A percentile compares a stretch with the other conserved stretches of the same genome.
phyloP scores from a whole-genome alignment of 1,284 basidiomycete genomes.

The Hemileccinum hortonii region DNA sequence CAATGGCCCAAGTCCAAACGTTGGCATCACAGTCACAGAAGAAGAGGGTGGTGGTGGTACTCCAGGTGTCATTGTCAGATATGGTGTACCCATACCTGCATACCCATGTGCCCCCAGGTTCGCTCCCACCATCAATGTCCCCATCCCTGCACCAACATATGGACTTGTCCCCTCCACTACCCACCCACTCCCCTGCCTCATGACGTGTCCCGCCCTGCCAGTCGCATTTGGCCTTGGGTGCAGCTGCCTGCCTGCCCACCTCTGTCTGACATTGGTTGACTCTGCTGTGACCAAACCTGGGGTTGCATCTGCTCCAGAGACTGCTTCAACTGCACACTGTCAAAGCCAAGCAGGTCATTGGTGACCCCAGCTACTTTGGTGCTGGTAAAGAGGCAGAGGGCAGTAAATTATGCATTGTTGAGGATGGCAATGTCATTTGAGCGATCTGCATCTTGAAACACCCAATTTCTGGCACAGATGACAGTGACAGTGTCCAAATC shows the following conservation, averaged over 20 bases:
- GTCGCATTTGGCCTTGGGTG: slow-evolving; percentile 37
- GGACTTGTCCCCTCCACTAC: slow-evolving; percentile 37
- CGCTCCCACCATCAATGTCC: too few relatives aligned
- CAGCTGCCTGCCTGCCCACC: slow-evolving; percentile 48
- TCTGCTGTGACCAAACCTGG: slow-evolving; percentile 64
- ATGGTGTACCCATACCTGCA: too few relatives aligned
- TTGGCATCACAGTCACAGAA: too few relatives aligned
- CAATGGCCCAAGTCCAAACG: too few relatives aligned
- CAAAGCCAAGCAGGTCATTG: slow-evolving; percentile 97
- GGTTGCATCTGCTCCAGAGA: slow-evolving; percentile 58
- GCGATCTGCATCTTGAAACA: slow-evolving; percentile 99
- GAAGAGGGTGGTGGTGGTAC: too few relatives aligned
- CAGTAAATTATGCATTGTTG: slow-evolving; percentile 84
- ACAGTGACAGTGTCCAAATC: slow-evolving; percentile 93
- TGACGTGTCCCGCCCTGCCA: slow-evolving; percentile 20
- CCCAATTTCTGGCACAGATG: slow-evolving; percentile 96
- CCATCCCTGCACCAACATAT: too few relatives aligned
- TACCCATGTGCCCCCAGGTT: too few relatives aligned
- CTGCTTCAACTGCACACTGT: slow-evolving; percentile 77
- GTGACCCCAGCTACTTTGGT: slow-evolving; percentile 97
- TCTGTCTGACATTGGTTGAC: slow-evolving; percentile 50
- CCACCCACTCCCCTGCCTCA: slow-evolving; percentile 46
- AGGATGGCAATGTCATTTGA: slow-evolving; percentile 93
- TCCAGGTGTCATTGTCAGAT: too few relatives aligned
- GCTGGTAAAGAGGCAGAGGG: slow-evolving; percentile 61